Base-by-base conservation (phyloP, 225 moss, liverwort and hornwort genomes). In the Asterella californica region DNA sequence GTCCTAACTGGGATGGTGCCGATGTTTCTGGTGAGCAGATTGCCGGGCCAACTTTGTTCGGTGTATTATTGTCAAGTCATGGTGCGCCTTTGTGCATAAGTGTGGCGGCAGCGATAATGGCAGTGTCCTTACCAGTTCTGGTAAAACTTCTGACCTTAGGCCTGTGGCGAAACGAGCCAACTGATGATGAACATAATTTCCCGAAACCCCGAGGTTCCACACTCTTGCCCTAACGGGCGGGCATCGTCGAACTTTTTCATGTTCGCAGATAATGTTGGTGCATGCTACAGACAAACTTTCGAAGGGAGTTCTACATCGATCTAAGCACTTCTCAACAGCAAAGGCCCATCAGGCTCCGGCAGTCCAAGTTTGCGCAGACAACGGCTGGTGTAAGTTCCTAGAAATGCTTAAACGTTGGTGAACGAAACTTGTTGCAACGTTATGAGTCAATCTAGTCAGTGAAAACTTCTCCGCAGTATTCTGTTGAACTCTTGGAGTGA, bases 41-140 rank as follows among this genome's bases (percentile, higher is more conserved):
- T 77, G 88, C 90, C 80, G 93, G 93, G 24, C 93, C 93, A 18
- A 89, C 90, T 70, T 77, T 89, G 30, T 93, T 93, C 74, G 93
- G 93, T 79, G 46, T 93, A 5, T 77, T 93, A 71, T 81, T 93
- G 69, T 93, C 93, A 4, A 90, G 85, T 81, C 90, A 85, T 81
- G 90, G 90, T 64, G 90, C 93, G n/a, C 76, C 84, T 38, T 53
- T 88, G 71, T 93, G 93, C 79, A 86, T 93, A 75, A 87, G 83
- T 75, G 47, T 93, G 79, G 88, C 93, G 32, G 93, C 89, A 54
- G 91, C 79, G 83, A 80, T 81, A 48, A 93, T 93, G 93, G 82
- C 79, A 54, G 70, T 88, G 73, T 85, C 91, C 65, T 89, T 93
- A 79, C 93, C 93, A 75, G 74, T 88, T 70, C 76, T 93, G 91